These are phyloP conservation scores for Ramularia collo-cygni DNA, from an alignment of 2,329 filamentous ascomycete genomes.

Conservation along the genomic window DNA sequence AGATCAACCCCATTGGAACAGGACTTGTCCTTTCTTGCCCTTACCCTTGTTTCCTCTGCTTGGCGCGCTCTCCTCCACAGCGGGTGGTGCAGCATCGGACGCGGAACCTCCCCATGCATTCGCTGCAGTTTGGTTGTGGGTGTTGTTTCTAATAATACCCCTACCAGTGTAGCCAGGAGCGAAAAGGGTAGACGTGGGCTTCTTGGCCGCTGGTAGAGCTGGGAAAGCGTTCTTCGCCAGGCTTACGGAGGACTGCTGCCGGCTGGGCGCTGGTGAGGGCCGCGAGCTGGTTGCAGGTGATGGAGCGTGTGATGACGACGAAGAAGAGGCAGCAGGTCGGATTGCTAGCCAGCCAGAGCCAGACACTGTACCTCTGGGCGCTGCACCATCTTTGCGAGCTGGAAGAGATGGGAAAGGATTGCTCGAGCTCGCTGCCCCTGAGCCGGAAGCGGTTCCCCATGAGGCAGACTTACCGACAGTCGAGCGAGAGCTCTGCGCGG, in stretches of 20 bases:
- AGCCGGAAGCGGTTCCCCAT: constrained; percentile 42
- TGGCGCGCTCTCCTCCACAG: constrained; percentile 19
- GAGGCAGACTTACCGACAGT: constrained; percentile 51
- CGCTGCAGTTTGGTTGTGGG: constrained; percentile 30
- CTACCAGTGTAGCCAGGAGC: constrained; percentile 43
- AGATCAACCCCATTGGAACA: constrained; percentile 43
- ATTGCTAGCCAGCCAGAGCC: constrained; percentile 25
- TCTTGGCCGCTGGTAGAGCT: constrained; percentile 71
- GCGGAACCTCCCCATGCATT: constrained; percentile 35
- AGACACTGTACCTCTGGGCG: constrained; percentile 14
- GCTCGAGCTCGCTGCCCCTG: constrained; percentile 11
- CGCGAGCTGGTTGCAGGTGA: constrained; percentile 25
- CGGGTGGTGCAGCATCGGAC: constrained; percentile 16
- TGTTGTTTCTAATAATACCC: constrained; percentile 38
- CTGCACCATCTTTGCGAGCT: constrained; percentile 12
- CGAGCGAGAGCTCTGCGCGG: constrained; percentile 59
- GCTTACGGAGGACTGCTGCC: constrained; percentile 28
- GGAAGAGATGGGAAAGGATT: constrained; percentile 25
- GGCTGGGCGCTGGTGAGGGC: constrained; percentile 30
- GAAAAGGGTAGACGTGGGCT: constrained; percentile 51
- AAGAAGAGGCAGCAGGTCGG: constrained; percentile 23
- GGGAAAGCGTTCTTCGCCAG: constrained; percentile 62
- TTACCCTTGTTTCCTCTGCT: constrained; percentile 35
- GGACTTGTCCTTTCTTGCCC: constrained; percentile 44
- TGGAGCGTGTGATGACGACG: constrained; percentile 22